phyloP scores from a whole-genome alignment of 2,329 filamentous ascomycete species.

The Ceratocystis cubensis region DNA sequence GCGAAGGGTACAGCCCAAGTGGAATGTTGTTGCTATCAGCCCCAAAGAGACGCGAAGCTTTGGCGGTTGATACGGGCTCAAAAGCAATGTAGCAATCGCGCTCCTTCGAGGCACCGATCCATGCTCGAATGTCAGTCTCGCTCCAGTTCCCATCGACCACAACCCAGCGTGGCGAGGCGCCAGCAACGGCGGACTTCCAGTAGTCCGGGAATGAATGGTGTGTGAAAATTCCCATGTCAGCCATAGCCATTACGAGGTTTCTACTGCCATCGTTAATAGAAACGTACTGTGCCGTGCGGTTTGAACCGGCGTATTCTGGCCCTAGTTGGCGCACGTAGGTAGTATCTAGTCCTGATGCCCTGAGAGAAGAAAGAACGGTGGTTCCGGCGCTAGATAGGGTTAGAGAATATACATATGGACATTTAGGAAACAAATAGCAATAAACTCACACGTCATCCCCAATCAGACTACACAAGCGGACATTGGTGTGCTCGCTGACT shows the following conservation, averaged over 20 bases:
- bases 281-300: slow-evolving; percentile 78
- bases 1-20: slow-evolving; percentile 43
- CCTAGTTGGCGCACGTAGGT: slow-evolving; percentile 48
- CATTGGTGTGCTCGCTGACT: slow-evolving; percentile 44
- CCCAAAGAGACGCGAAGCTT: slow-evolving; percentile 58
- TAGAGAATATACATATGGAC: background rate
- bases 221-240: slow-evolving; percentile 83
- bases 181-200: slow-evolving; percentile 48
- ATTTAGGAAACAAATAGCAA: slow-evolving; percentile 14
- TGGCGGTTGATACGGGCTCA: slow-evolving; percentile 78
- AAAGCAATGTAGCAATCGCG: slow-evolving; percentile 54
- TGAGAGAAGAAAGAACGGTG: slow-evolving; percentile 55
- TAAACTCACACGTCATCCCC: slow-evolving; percentile 57
- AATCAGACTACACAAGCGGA: slow-evolving; percentile 67
- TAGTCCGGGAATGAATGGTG: slow-evolving; percentile 38
- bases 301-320: slow-evolving; percentile 36
- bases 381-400: slow-evolving; percentile 50
- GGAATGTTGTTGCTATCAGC: slow-evolving; percentile 28
- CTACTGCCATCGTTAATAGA: slow-evolving; percentile 75
- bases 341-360: slow-evolving; percentile 50
- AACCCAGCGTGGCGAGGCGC: slow-evolving; percentile 56
- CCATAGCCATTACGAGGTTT: slow-evolving; percentile 83
- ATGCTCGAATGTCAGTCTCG: slow-evolving; percentile 49
- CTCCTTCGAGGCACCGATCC: slow-evolving; percentile 50
- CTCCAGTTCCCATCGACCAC: slow-evolving; percentile 85